Evolutionary conservation across 2,329 filamentous ascomycete genomes (phyloP).

Genomic region (Apiospora saccharicola): DNA sequence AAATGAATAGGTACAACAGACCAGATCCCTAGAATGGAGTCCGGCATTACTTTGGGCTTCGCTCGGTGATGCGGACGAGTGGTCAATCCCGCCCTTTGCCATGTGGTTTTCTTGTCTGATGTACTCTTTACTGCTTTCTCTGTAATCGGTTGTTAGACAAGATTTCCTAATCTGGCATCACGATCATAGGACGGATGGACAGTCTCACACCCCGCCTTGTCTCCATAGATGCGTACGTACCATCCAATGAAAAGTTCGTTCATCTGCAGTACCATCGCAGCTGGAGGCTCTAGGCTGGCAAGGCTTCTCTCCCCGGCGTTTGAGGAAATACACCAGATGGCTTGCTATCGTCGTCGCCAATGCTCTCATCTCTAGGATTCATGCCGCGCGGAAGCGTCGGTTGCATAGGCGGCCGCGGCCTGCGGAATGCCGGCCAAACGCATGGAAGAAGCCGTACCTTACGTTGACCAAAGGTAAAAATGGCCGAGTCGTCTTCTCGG

Average conservation of each 20-base stretch:
- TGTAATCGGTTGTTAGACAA: background rate
- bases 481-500: slow-evolving; percentile 2
- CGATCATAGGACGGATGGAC: background rate
- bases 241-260: background rate
- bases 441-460: background rate
- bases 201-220: background rate
- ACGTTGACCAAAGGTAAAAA: background rate
- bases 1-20: background rate
- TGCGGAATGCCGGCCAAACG: background rate
- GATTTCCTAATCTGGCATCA: background rate
- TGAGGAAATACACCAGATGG: background rate
- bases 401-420: background rate
- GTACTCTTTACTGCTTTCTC: background rate
- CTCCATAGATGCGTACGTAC: background rate
- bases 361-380: background rate
- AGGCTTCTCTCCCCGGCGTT: background rate
- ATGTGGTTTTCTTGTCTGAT: slow-evolving; percentile 6
- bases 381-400: background rate
- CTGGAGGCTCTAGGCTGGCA: background rate
- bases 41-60: background rate
- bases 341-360: background rate
- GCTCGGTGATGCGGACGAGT: background rate
- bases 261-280: background rate
- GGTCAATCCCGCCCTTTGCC: background rate
- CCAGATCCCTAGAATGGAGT: background rate